These are phyloP conservation scores for Pisolithus albus DNA, from an alignment of 768 basidiomycete species.

Conservation along the genomic window DNA sequence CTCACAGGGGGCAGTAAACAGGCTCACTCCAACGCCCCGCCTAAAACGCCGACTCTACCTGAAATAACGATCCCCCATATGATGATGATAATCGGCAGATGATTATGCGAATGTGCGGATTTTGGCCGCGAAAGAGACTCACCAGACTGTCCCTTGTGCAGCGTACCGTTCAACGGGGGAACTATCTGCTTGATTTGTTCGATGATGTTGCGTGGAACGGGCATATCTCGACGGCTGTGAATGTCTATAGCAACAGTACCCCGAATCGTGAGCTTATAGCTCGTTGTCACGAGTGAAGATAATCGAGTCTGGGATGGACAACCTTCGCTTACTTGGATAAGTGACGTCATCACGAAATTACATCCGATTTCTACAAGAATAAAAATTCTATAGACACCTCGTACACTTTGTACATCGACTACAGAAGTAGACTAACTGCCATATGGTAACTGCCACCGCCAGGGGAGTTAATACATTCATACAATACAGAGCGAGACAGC, in stretches of 20 bases:
- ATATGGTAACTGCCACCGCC: conserved; percentile 8
- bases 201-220: conserved; percentile 52
- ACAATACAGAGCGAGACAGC: conserved; percentile 1
- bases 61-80: neutral
- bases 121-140: conserved; percentile 13
- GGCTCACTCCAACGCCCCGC: conserved; percentile 86
- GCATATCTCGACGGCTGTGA: conserved; percentile 34
- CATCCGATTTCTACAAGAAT: neutral
- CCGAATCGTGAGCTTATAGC: too few relatives aligned
- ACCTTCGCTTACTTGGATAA: neutral
- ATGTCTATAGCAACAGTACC: too few relatives aligned
- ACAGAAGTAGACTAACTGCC: neutral
- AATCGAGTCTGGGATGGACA: too few relatives aligned
- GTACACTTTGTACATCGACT: conserved; percentile 1
- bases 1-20: neutral
- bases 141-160: conserved; percentile 97
- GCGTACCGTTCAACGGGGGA: conserved; percentile 78
- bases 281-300: too few relatives aligned
- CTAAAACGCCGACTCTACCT: conserved; percentile 91
- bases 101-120: neutral
- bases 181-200: conserved; percentile 77
- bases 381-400: conserved; percentile 1
- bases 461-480: conserved; percentile 17
- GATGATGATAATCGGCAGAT: too few relatives aligned
- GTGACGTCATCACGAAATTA: neutral